A percentile compares a stretch with the other conserved stretches of the same genome.
Conservation (phyloP, 352 stramenopile species). For the Pythium phragmitis region DNA sequence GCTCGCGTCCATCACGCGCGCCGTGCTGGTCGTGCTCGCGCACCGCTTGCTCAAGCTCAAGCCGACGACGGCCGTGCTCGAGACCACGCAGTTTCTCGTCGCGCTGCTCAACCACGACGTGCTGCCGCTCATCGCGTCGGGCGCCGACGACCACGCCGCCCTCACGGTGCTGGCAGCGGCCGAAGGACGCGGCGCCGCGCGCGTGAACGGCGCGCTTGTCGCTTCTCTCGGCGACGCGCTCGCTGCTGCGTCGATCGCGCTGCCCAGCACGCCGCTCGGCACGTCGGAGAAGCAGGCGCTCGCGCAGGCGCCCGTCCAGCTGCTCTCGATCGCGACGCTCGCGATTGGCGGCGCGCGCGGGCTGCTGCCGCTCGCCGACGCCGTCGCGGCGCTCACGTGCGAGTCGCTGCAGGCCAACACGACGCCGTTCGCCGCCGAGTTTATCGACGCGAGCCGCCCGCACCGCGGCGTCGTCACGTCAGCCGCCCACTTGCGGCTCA, state of each 20-base stretch:
- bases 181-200: conserved; percentile 33
- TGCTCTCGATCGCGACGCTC: conserved; percentile 58
- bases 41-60: conserved; percentile 47
- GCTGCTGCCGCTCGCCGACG: conserved; percentile 65
- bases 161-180: conserved; percentile 31
- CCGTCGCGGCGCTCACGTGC: conserved; percentile 80
- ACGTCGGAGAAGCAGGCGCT: conserved; percentile 41
- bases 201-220: conserved; percentile 6
- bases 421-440: conserved; percentile 80
- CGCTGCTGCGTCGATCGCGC: conserved; percentile 29
- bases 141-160: conserved; percentile 27
- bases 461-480: conserved; percentile 87
- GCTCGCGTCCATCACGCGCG: conserved; percentile 26
- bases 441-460: conserved; percentile 74
- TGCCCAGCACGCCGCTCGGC: conserved; percentile 38
- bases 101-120: conserved; percentile 63
- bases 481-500: conserved; percentile 79
- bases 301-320: conserved; percentile 31
- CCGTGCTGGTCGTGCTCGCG: conserved; percentile 40
- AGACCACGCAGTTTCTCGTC: conserved; percentile 48
- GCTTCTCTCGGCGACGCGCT: conserved; percentile 27
- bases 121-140: conserved; percentile 32
- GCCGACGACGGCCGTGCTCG: conserved; percentile 28
- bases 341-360: conserved; percentile 63
- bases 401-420: conserved; percentile 67